phyloP scores from a whole-genome alignment of 106 monocot species.

The Agapanthus africanus region DNA sequence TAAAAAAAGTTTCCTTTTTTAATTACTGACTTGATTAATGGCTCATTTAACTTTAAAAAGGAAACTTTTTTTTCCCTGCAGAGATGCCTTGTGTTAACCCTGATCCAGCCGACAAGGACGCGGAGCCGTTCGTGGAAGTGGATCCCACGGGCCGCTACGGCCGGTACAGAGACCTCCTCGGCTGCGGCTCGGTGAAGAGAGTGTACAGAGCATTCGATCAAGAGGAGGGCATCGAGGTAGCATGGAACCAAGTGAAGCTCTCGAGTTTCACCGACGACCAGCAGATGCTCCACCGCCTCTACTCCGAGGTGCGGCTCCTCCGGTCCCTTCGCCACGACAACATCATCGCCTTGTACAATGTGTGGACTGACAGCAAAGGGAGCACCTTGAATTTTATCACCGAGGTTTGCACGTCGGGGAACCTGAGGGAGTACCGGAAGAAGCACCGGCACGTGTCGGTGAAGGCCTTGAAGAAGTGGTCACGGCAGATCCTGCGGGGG shows the following conservation, averaged over 20 bases:
- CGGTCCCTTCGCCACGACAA: conserved; percentile 48
- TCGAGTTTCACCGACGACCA: conserved; percentile 23
- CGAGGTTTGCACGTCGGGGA: conserved; percentile 83
- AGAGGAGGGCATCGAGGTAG: conserved; percentile 79
- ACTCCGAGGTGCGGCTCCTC: conserved; percentile 65
- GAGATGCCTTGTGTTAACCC: conserved; percentile 18
- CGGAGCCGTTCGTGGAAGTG: conserved; percentile 78
- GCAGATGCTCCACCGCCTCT: conserved; percentile 35
- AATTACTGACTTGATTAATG: too few species aligned
- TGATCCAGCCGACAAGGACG: conserved; percentile 27
- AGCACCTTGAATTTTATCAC: conserved; percentile 92
- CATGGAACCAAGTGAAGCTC: conserved; percentile 78
- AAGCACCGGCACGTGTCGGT: conserved; percentile 62
- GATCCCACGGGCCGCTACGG: conserved; percentile 82
- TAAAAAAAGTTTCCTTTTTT: too few species aligned
- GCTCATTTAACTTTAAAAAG: too few species aligned
- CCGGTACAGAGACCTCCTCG: conserved; percentile 60
- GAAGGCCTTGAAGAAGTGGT: conserved; percentile 86
- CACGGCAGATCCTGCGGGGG: conserved; percentile 62
- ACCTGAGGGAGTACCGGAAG: conserved; percentile 57
- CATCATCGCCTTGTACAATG: conserved; percentile 57
- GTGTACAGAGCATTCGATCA: conserved; percentile 88
- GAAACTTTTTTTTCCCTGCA: not conserved
- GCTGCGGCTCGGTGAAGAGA: conserved; percentile 59
- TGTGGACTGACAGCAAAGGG: conserved; percentile 16